phyloP scores from a whole-genome alignment of 2,329 filamentous ascomycete species.

The Aspergillus intermedius region DNA sequence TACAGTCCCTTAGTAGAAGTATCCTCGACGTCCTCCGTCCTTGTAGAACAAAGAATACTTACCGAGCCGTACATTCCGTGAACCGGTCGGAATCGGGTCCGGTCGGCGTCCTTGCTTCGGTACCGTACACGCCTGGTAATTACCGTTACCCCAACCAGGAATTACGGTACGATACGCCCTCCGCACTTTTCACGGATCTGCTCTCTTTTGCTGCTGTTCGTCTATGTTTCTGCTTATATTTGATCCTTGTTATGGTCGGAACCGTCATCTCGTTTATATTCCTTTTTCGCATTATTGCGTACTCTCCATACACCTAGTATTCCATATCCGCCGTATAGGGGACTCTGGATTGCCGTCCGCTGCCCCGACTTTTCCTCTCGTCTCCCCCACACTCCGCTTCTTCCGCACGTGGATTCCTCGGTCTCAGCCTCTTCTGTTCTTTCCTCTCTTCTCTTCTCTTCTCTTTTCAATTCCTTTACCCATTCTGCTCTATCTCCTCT shows the following conservation, averaged over 20 bases:
- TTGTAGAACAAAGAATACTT: neutral
- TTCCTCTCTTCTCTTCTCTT: slow-evolving; percentile 3
- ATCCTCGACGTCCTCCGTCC: neutral
- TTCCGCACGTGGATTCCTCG: slow-evolving; percentile 11
- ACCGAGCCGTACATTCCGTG: too few species aligned
- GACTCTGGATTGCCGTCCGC: slow-evolving; percentile 19
- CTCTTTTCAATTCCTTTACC: slow-evolving; percentile 4
- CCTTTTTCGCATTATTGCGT: slow-evolving; percentile 1
- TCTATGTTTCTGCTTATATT: too few species aligned
- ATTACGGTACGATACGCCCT: neutral
- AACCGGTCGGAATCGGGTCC: neutral
- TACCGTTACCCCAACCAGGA: neutral
- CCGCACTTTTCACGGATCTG: neutral
- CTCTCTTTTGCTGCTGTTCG: too few species aligned
- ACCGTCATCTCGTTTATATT: slow-evolving; percentile 15
- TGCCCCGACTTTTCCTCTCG: slow-evolving; percentile 20
- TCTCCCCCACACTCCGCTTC: slow-evolving; percentile 32
- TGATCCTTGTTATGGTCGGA: too few species aligned
- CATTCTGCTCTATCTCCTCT: neutral
- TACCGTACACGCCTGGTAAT: neutral
- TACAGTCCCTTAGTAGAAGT: too few species aligned
- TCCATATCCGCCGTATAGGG: neutral
- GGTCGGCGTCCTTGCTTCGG: neutral
- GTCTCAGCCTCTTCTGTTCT: neutral
- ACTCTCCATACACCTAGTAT: neutral